phyloP scores from a whole-genome alignment of 164 flowering plant genomes.

The Tetracentron sinense region DNA sequence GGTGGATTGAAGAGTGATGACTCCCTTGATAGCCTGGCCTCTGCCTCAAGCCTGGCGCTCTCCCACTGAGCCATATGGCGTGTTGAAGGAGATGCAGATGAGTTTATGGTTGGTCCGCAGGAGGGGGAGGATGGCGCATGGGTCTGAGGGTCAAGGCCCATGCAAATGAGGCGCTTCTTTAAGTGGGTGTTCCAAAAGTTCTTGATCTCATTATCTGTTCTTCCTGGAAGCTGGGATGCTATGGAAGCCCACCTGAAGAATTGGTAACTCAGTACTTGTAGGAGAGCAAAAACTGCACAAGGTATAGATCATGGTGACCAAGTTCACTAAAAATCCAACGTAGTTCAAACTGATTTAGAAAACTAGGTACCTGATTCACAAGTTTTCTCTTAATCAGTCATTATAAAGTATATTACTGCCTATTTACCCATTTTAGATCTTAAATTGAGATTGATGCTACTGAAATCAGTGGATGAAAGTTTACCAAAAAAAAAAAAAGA shows the following conservation, averaged over 20 bases:
- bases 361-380: no score
- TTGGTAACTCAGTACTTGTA: not conserved
- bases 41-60: conserved; percentile 78
- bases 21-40: conserved; percentile 61
- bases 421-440: no score
- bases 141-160: conserved; percentile 70
- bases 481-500: no score
- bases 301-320: no score
- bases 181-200: conserved; percentile 98
- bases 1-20: conserved; percentile 25
- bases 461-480: no score
- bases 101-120: not conserved
- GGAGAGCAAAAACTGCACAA: not conserved
- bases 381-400: no score
- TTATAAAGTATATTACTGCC: no score
- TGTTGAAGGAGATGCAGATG: conserved; percentile 28
- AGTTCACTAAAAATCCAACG: not conserved
- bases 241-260: conserved; percentile 74
- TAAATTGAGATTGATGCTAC: no score
- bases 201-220: conserved; percentile 97
- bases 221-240: conserved; percentile 67
- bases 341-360: not conserved
- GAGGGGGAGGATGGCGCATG: conserved; percentile 37
- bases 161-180: conserved; percentile 62
- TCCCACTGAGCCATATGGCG: conserved; percentile 89